Evolutionary conservation across 106 monocot species (phyloP), one percentile per base, ranked within the genome.

Genomic region (Phalaenopsis aphrodite): DNA sequence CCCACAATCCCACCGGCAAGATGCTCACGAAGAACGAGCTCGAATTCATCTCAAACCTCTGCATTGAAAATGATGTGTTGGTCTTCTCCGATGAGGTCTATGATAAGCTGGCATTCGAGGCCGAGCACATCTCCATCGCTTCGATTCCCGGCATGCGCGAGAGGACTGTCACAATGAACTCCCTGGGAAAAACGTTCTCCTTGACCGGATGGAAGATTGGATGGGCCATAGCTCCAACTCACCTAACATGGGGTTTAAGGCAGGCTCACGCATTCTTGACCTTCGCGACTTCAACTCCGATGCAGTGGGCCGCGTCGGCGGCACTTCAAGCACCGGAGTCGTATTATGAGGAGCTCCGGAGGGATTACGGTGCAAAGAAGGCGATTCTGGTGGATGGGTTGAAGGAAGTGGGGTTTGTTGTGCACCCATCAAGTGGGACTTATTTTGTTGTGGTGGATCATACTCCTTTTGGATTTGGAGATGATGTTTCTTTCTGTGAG

Each of bases 151-250:
- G 89, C 19, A 99, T 99, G 98, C 91, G 75, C 79, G 86, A 93
- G 75, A 90, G 94, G 79, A 99, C 98, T 1, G 98, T 99, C 78
- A 99, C 94, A 3, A 61, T 94, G 98, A 94, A 94, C 77, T 99
- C 94, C 17, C 72, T 98, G 38, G 98, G 98, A 14, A 98, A 98
- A 72, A 98, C 98, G 42, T 98, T 98, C 81, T 98, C 98, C 8
- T 80, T 98, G 18, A 98, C 98, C 5, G 98, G 98, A 41, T 98
- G 98, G 98, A 99, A 99, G 68, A 94, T 99, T 30, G 98, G 98
- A 23, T 98, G 98, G 98, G 98, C 94, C 9, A 88, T 94, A 19
- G 94, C 92, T 42, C 98, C 94, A 10, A 57, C 41, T 2, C 86
- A 89, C 75, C 75, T 99, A 72, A 94, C 91, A 72, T 94, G 98